Base-by-base conservation (phyloP, 2,329 filamentous ascomycete genomes). In the Tetracladium maxilliforme region DNA sequence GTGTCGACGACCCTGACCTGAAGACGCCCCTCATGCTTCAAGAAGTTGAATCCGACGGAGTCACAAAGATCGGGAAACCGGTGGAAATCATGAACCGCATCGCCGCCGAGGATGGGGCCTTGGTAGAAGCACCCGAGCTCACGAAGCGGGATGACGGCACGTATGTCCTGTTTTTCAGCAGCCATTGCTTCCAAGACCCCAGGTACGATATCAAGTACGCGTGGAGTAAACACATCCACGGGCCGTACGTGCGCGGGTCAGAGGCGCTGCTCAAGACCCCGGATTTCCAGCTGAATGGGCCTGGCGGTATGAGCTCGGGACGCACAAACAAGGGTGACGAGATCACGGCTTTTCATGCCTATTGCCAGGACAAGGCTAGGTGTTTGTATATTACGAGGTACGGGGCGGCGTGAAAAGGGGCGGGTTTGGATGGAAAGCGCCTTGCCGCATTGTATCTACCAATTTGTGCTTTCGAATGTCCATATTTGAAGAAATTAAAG, bases 101-200 rank as follows among this genome's bases (percentile, higher is more conserved):
- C n/a, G 44, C 38, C 12, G 39, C 39, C 7, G 39, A 34, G 7
- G 62, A 65, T 35, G 61, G 61, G 6, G 58, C 69, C 4, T 47
- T 74, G 2, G 56, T 75, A 10, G 70, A 76, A 44, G 71, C 69
- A n/a, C 71, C 71, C 1, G 56, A 54, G 27, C 36, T 74, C 14
- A 44, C 65, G 10, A 43, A 42, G 11, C n/a, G n/a, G n/a, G 48
- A 50, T 4, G 51, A 54, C 11, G 61, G 60, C 6, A 49, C 51
- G n/a, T 74, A 74, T 39, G 56, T 68, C 25, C 47, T 76, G 21
- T 72, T 74, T 41, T 76, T 64, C 45, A 70, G 63, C 36, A 64
- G 59, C 20, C 61, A 70, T 28, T 71, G 66, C 44, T 75, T 54
- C 43, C 56, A 56, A 3, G 53, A 58, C 16, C 43, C 56, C 3